Base-by-base conservation (phyloP, 192 early-diverging fungal species). In the Entomortierella beljakovae region DNA sequence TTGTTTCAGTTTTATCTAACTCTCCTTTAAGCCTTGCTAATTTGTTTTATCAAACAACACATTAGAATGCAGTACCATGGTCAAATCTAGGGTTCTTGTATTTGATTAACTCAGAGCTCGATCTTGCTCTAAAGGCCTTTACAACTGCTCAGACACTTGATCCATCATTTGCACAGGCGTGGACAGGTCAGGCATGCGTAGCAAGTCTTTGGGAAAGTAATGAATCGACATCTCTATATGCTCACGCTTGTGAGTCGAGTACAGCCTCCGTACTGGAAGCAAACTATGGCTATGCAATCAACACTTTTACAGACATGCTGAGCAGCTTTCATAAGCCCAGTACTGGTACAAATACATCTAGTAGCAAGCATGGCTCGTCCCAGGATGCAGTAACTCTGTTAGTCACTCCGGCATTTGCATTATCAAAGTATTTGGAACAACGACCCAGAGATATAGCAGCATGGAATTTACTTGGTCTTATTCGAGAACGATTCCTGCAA, bases 121-220 rank as follows among this genome's bases (percentile, higher is more conserved):
- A 94, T 32, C 85, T 98, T 29, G 92, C 94, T 5, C 83, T 85
- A 33, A 83, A 89, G 57, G 90, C 90, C 26, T 97, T 97, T 72
- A 71, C 75, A 0, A 84, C 85, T 23, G 92, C 92, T 0, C 91
- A 93, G 65, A 84, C 89, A 10, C 57, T 90, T 18, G 94, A 97
- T 42, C 94, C 96, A 5, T 95, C 97, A 54, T 90, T 83, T 68
- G 73, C 86, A 37, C 81, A 88, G 9, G 89, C 88, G 26, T 96
- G 96, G 95, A 85, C 94, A 59, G 97, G 96, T n/a, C 94, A 94
- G 63, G 95, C 92, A 11, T 86, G 92, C 58, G 85, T 94, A 25
- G 92, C 93, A 8, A 88, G 89, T 67, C 57, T 81, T 1, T 86
- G 72, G 79, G 87, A 73, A 61, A 90, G 59, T 15, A 62, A 57